Conservation (phyloP, 345 rosid genomes). For the Moricandia moricandioides region DNA sequence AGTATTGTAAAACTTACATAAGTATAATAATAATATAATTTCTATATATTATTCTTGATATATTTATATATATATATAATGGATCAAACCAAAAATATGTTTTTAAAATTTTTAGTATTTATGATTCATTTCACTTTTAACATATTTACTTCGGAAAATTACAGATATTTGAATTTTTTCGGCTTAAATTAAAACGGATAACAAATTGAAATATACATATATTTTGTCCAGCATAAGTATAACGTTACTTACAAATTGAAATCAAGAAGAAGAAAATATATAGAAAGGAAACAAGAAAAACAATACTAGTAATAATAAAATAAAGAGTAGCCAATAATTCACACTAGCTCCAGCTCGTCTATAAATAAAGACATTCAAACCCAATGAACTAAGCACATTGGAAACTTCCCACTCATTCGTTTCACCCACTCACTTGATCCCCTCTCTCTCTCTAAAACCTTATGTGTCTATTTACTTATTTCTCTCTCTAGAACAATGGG, state of each 20-base stretch:
- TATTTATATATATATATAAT: too few species aligned
- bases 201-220: too few species aligned
- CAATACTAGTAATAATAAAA: neutral
- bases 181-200: too few species aligned
- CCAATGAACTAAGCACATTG: conserved; percentile 1
- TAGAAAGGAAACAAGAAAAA: neutral
- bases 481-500: conserved; percentile 22
- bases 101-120: too few species aligned
- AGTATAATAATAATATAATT: too few species aligned
- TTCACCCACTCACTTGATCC: neutral
- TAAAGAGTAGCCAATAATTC: conserved; percentile 2
- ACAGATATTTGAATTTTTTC: too few species aligned
- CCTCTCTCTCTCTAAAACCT: neutral
- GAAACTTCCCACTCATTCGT: neutral
- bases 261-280: neutral
- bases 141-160: too few species aligned
- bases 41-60: too few species aligned
- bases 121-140: too few species aligned
- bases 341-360: conserved; percentile 2
- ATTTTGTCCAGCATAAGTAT: too few species aligned
- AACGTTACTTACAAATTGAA: neutral
- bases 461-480: neutral
- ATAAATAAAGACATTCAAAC: conserved; percentile 34
- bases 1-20: too few species aligned
- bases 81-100: too few species aligned